Conservation (phyloP, 1,139 yeast genomes). For the Geotrichum citri-aurantii region DNA sequence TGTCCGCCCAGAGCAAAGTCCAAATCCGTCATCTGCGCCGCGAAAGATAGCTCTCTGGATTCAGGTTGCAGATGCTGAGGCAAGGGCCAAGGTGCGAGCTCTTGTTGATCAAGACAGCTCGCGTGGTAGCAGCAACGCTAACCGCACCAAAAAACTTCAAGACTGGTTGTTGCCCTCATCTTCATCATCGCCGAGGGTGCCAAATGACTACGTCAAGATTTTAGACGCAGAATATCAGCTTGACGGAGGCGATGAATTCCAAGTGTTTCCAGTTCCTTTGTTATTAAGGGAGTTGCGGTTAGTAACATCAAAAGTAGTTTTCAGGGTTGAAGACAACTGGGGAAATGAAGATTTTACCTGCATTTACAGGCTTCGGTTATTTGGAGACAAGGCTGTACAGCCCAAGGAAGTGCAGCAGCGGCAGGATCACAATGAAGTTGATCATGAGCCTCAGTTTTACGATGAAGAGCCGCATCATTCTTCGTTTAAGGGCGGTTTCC, state of each 20-base stretch:
- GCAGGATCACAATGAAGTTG: neutral
- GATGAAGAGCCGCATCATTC: neutral
- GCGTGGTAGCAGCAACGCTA: slow-evolving; percentile 8
- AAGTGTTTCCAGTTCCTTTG: slow-evolving; percentile 31
- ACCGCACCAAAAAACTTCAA: neutral
- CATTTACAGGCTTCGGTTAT: slow-evolving; percentile 33
- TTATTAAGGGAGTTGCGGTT: slow-evolving; percentile 20
- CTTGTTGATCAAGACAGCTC: slow-evolving; percentile 13
- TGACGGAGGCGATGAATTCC: slow-evolving; percentile 26
- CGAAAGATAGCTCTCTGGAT: slow-evolving; percentile 32
- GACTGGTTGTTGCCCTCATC: neutral
- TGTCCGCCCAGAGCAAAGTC: slow-evolving; percentile 27
- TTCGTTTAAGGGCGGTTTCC: neutral
- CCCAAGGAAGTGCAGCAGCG: neutral
- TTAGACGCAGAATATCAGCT: slow-evolving; percentile 30
- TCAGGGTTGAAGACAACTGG: slow-evolving; percentile 33
- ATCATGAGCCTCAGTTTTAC: neutral
- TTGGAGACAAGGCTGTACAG: slow-evolving; percentile 25
- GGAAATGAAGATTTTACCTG: slow-evolving; percentile 35
- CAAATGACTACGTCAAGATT: slow-evolving; percentile 25
- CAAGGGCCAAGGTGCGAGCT: slow-evolving; percentile 17
- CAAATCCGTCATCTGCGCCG: slow-evolving; percentile 32
- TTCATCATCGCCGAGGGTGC: slow-evolving; percentile 14
- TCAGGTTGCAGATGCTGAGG: slow-evolving; percentile 23
- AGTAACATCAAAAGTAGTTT: slow-evolving; percentile 25